Conservation (phyloP, 2,329 filamentous ascomycete species). For the Cytospora paraplurivora region DNA sequence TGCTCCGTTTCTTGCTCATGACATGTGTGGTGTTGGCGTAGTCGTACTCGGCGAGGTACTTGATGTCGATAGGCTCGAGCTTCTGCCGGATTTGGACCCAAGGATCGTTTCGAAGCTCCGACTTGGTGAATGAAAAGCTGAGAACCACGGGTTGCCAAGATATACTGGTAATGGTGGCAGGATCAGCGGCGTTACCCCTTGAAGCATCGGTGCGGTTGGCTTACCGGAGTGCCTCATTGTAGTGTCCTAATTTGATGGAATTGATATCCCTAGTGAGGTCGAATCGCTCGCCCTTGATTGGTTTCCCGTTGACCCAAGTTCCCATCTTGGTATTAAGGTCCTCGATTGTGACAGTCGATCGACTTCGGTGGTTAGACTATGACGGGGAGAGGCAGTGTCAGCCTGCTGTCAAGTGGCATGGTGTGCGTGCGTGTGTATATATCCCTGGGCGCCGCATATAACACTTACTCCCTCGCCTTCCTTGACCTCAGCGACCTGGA, state of each 20-base stretch:
- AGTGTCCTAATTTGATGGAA: slow-evolving; percentile 72
- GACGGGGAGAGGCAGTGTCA: neutral
- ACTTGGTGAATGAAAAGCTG: slow-evolving; percentile 74
- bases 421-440: neutral
- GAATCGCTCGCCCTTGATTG: slow-evolving; percentile 64
- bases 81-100: slow-evolving; percentile 62
- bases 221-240: slow-evolving; percentile 63
- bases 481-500: slow-evolving; percentile 68
- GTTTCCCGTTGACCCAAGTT: slow-evolving; percentile 73
- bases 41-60: slow-evolving; percentile 74
- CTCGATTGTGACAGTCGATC: slow-evolving; percentile 71
- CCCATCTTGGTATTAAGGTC: slow-evolving; percentile 86
- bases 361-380: slow-evolving; percentile 63
- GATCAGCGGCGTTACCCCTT: slow-evolving; percentile 14
- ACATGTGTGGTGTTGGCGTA: slow-evolving; percentile 78
- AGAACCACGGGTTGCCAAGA: slow-evolving; percentile 81
- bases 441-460: neutral
- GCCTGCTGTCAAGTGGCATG: slow-evolving; percentile 9
- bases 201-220: slow-evolving; percentile 8
- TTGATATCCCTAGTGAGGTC: slow-evolving; percentile 61
- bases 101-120: slow-evolving; percentile 68
- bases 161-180: slow-evolving; percentile 52
- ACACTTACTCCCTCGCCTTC: slow-evolving; percentile 66
- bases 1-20: slow-evolving; percentile 86
- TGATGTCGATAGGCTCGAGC: slow-evolving; percentile 87